A percentile compares a stretch with the other conserved stretches of the same genome.
phyloP scores from a whole-genome alignment of 139 green algal genomes.

The Parachlorella kessleri region DNA sequence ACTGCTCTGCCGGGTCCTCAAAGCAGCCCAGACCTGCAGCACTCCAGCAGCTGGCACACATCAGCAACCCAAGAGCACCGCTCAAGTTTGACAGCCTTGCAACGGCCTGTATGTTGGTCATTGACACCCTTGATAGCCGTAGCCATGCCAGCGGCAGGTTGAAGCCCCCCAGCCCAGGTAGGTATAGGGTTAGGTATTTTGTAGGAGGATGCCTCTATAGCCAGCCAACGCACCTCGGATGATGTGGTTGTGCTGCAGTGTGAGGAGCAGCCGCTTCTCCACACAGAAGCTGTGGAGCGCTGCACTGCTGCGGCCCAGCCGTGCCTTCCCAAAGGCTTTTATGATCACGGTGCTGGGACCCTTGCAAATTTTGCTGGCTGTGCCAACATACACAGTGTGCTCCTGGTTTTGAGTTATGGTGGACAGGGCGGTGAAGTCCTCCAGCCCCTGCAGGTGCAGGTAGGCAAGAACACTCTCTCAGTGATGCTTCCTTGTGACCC shows the following conservation, averaged over 20 bases:
- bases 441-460: too few species aligned
- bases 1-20: neutral
- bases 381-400: neutral
- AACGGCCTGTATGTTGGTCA: too few species aligned
- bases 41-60: neutral
- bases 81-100: too few species aligned
- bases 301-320: neutral
- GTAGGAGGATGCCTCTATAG: too few species aligned
- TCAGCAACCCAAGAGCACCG: neutral
- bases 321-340: neutral
- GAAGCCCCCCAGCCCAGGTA: too few species aligned
- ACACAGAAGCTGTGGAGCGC: neutral
- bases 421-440: slow-evolving; percentile 3
- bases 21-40: slow-evolving; percentile 1
- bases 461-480: too few species aligned
- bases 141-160: too few species aligned
- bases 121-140: too few species aligned
- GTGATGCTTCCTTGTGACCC: too few species aligned
- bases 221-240: slow-evolving; percentile 4
- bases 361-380: neutral
- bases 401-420: neutral
- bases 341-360: neutral
- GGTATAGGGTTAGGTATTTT: too few species aligned
- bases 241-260: slow-evolving; percentile 6
- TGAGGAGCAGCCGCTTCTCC: neutral